These are phyloP conservation scores for Lodderomyces pseudojiufengensis DNA, from an alignment of 1,139 yeast genomes.

Conservation along the genomic window DNA sequence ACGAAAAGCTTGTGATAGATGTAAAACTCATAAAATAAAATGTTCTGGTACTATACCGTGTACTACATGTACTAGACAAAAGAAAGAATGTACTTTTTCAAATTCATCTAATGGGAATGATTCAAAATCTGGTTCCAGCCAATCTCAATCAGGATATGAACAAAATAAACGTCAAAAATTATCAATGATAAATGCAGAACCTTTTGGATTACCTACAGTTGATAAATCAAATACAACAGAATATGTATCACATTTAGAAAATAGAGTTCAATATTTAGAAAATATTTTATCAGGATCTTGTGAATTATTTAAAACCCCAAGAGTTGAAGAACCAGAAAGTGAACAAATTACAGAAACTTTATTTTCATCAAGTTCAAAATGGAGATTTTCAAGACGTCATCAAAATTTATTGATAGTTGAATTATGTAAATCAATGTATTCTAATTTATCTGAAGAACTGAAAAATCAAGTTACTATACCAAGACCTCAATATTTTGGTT, in stretches of 20 bases:
- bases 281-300: slow-evolving; percentile 23
- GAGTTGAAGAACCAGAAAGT: slow-evolving; percentile 17
- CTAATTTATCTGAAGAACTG: slow-evolving; percentile 36
- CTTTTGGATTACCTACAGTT: slow-evolving; percentile 20
- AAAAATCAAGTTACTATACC: slow-evolving; percentile 44
- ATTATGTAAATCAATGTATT: slow-evolving; percentile 39
- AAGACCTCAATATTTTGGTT: slow-evolving; percentile 58
- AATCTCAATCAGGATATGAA: not conserved
- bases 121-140: not conserved
- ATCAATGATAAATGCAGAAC: slow-evolving; percentile 12
- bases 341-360: slow-evolving; percentile 19
- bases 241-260: slow-evolving; percentile 35
- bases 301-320: slow-evolving; percentile 16
- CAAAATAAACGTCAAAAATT: slow-evolving; percentile 12
- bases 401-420: slow-evolving; percentile 47
- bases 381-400: slow-evolving; percentile 51
- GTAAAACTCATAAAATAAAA: slow-evolving; percentile 58
- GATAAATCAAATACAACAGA: slow-evolving; percentile 14
- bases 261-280: slow-evolving; percentile 40
- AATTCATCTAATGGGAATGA: not conserved
- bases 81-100: slow-evolving; percentile 36
- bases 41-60: slow-evolving; percentile 62
- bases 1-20: slow-evolving; percentile 57
- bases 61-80: slow-evolving; percentile 43
- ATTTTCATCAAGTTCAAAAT: slow-evolving; percentile 33